Conservation (phyloP, 768 basidiomycete genomes). For the Suillus bovinus region DNA sequence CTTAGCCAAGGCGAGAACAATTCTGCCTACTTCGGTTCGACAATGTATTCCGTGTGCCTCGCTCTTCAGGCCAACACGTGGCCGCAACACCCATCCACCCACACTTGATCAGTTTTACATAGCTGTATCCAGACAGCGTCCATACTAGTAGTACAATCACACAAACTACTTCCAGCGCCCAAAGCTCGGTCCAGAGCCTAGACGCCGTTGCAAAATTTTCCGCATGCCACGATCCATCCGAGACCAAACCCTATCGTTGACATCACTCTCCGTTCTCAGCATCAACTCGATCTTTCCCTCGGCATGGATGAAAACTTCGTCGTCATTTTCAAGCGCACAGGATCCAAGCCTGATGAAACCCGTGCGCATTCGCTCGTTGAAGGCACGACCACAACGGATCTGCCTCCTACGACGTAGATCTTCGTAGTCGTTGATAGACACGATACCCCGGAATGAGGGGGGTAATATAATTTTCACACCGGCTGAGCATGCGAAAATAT, state of each 20-base stretch:
- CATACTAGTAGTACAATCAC: not conserved
- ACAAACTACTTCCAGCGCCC: not conserved
- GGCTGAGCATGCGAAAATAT: slow-evolving; percentile 28
- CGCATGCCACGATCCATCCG: slow-evolving; percentile 31
- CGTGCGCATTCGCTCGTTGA: slow-evolving; percentile 24
- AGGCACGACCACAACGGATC: slow-evolving; percentile 23
- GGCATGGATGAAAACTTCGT: slow-evolving; percentile 31
- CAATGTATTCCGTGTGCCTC: slow-evolving; percentile 6
- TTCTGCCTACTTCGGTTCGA: slow-evolving; percentile 7
- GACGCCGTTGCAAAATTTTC: slow-evolving; percentile 23
- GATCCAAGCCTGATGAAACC: slow-evolving; percentile 25
- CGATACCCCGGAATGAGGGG: slow-evolving; percentile 28
- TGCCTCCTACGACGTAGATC: slow-evolving; percentile 12
- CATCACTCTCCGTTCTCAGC: slow-evolving; percentile 17
- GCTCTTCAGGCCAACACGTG: not conserved
- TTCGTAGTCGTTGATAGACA: slow-evolving; percentile 23
- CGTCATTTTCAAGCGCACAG: slow-evolving; percentile 24
- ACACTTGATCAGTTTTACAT: no score
- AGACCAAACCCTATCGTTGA: slow-evolving; percentile 14
- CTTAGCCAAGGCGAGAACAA: slow-evolving; percentile 6
- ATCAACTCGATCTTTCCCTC: slow-evolving; percentile 25
- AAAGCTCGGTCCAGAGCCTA: not conserved
- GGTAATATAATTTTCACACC: slow-evolving; percentile 31
- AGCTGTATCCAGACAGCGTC: not conserved
- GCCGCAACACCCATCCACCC: no score